Evolutionary conservation across 1,139 yeast genomes (phyloP).

Genomic region (Blastobotrys ciferrii): DNA sequence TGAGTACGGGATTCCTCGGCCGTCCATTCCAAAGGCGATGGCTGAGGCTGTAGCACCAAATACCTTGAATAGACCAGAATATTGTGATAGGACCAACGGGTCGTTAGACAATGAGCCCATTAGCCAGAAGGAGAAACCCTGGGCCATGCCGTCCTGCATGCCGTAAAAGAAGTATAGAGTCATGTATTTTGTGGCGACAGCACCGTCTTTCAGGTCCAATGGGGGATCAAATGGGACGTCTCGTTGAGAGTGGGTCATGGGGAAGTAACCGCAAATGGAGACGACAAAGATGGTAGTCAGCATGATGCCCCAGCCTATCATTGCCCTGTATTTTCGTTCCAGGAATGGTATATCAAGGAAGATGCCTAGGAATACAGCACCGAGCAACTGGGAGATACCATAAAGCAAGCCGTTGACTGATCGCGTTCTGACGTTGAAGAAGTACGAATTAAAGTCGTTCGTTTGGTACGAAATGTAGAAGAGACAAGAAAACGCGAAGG

Average conservation of each 20-base stretch:
- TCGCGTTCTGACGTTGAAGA: conserved; percentile 53
- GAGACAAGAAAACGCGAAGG: conserved; percentile 57
- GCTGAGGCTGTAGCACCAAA: conserved; percentile 58
- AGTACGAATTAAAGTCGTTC: conserved; percentile 50
- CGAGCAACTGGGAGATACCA: conserved; percentile 57
- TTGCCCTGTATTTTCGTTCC: conserved; percentile 46
- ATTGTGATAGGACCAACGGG: conserved; percentile 51
- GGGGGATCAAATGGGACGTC: conserved; percentile 43
- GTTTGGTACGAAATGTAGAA: conserved; percentile 61
- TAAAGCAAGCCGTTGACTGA: conserved; percentile 54
- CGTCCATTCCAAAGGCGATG: conserved; percentile 54
- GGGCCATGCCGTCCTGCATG: conserved; percentile 52
- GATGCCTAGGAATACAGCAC: conserved; percentile 47
- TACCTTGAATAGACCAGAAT: conserved; percentile 57
- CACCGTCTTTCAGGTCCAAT: conserved; percentile 45
- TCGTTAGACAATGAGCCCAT: conserved; percentile 55
- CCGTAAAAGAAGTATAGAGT: conserved; percentile 58
- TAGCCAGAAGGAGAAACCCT: conserved; percentile 49
- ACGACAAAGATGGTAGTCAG: conserved; percentile 44
- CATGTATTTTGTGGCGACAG: conserved; percentile 50
- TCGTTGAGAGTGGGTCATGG: conserved; percentile 52
- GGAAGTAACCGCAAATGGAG: conserved; percentile 55
- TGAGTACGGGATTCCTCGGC: conserved; percentile 42
- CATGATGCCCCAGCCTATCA: conserved; percentile 48
- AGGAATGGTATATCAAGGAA: conserved; percentile 45